Conservation (phyloP, 331 rosid species). For the Quercus lobata region DNA sequence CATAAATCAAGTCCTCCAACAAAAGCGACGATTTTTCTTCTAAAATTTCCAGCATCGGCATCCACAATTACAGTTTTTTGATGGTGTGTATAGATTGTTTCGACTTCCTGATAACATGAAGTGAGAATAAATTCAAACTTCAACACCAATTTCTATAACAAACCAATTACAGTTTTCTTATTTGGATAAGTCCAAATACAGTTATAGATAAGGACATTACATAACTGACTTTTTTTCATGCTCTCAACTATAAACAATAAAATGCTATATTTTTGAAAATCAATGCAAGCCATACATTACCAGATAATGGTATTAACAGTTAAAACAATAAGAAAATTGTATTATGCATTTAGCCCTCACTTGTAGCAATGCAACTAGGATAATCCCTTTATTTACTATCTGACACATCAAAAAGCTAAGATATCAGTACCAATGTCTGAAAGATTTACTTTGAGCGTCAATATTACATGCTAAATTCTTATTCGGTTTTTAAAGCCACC, state of each 20-base stretch:
- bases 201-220: not conserved
- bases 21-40: conserved; percentile 86
- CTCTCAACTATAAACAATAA: not conserved
- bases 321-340: not conserved
- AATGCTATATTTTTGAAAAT: not conserved
- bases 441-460: not conserved
- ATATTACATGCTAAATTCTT: not conserved
- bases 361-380: not conserved
- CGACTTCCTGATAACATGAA: conserved; percentile 70
- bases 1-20: conserved; percentile 98
- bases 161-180: not conserved
- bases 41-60: conserved; percentile 73
- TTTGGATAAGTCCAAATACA: not conserved
- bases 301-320: not conserved
- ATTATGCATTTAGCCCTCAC: not conserved
- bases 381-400: no score
- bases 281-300: not conserved
- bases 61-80: conserved; percentile 96
- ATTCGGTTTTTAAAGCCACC: not conserved
- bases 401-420: no score
- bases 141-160: not conserved
- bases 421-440: not conserved
- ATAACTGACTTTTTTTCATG: not conserved
- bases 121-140: conserved; percentile 20
- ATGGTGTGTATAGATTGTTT: conserved; percentile 92